Conservation (phyloP, 148 eudicot species). For the Selenicereus undatus region DNA sequence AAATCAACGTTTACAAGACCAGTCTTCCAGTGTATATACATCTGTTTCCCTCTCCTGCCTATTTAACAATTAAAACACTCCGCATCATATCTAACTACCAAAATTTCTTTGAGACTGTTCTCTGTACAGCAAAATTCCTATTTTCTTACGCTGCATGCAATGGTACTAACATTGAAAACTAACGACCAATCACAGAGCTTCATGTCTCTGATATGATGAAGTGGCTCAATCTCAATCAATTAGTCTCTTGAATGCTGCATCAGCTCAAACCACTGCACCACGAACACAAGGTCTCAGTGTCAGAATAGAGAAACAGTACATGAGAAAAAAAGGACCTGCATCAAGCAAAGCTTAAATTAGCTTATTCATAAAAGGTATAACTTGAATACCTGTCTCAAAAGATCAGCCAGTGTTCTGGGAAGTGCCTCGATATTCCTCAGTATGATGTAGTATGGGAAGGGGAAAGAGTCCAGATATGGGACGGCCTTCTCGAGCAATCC, state of each 20-base stretch:
- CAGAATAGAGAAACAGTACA: neutral
- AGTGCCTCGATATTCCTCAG: constrained; percentile 81
- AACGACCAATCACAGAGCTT: neutral
- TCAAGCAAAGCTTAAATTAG: neutral
- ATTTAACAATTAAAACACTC: neutral
- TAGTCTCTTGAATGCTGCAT: constrained; percentile 69
- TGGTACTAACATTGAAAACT: neutral
- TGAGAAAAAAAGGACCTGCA: neutral
- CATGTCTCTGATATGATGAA: neutral
- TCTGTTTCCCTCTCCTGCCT: neutral
- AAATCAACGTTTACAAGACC: neutral
- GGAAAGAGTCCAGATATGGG: constrained; percentile 72
- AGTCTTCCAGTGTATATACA: neutral
- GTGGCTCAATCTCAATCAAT: neutral
- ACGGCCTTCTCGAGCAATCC: constrained; percentile 12
- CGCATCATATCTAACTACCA: neutral
- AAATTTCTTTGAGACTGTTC: neutral
- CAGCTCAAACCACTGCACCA: constrained; percentile 92
- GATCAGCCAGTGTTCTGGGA: constrained; percentile 90
- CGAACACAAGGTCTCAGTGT: constrained; percentile 3
- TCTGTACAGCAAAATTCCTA: neutral
- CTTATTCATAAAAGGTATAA: neutral
- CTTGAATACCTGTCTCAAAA: constrained; percentile 74
- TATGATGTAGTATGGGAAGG: constrained; percentile 89
- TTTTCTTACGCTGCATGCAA: neutral